Evolutionary conservation across 148 eudicot species (phyloP), one percentile per base, ranked within the genome.

Genomic region (Rhododendron ovatum): DNA sequence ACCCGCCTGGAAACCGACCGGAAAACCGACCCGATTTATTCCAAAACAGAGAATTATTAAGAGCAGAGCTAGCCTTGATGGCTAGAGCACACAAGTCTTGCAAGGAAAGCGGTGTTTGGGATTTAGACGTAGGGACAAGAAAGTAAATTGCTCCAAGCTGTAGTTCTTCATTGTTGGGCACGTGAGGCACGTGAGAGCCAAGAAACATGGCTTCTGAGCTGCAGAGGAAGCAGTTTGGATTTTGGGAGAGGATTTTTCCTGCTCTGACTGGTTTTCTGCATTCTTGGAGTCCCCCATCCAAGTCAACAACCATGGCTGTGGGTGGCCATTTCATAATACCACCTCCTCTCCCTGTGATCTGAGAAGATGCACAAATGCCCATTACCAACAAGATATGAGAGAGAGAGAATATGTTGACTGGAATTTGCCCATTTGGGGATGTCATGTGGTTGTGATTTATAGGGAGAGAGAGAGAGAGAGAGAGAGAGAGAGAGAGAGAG

Each of bases 61-160:
- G 88, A 22, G 91, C 92, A 9, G 88, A 28, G 71, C 92, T 91
- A 26, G 95, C 94, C 81, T 91, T 94, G 51, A 91, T 86, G 73
- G 95, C 94, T 48, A 92, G 84, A 65, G 82, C 87, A 85, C 95
- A 92, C 47, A 94, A 67, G 77, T 94, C 93, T 65, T 91, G 91
- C 76, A 94, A 83, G 41, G 94, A 79, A 28, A 94, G 83, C 14
- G 89, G 89, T 65, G 80, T 77, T 22, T 88, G 86, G 12, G 84
- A 81, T 11, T 88, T 90, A 55, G 94, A 91, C 11, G 85, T 41
- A 80, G 96, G 96, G 82, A 94, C 61, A 0, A 92, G 77, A 59
- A 94, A 92, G 83, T 94, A 94, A 17, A 94, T 90, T 82, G 91
- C 90, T 33, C 94, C 96, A 18, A 90, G 82, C 61, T 94, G 91